These are phyloP conservation scores for Pluteus cervinus DNA, from an alignment of 768 basidiomycete species.

Conservation along the genomic window DNA sequence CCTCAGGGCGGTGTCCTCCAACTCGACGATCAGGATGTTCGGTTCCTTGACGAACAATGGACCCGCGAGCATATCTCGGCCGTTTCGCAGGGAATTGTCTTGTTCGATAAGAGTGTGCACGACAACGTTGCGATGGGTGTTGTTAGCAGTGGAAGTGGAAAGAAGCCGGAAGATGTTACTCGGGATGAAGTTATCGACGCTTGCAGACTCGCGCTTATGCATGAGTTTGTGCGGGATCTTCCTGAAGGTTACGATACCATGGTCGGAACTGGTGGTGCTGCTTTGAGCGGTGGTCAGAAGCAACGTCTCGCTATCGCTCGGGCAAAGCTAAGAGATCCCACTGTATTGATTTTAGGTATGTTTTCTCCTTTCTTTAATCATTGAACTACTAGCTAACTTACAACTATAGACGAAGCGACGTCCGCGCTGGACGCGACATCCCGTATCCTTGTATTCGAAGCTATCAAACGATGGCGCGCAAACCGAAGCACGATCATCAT, in stretches of 20 bases:
- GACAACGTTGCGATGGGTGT: constrained; percentile 81
- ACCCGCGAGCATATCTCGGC: constrained; percentile 64
- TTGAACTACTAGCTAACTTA: constrained; percentile 32
- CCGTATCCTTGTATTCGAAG: constrained; percentile 77
- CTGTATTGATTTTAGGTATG: constrained; percentile 86
- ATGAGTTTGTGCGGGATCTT: constrained; percentile 81
- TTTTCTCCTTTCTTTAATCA: constrained; percentile 9
- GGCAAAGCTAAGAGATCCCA: constrained; percentile 79
- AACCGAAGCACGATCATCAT: constrained; percentile 90
- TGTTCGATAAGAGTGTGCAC: constrained; percentile 75
- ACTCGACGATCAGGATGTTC: constrained; percentile 79
- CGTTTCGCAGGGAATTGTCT: constrained; percentile 71
- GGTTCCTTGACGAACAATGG: constrained; percentile 68
- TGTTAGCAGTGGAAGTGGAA: constrained; percentile 32
- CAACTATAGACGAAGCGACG: constrained; percentile 65
- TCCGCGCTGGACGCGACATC: constrained; percentile 84
- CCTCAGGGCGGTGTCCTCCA: constrained; percentile 59
- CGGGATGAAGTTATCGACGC: constrained; percentile 73
- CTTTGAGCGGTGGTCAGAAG: constrained; percentile 85
- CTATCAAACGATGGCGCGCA: constrained; percentile 57
- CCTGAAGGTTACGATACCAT: constrained; percentile 85
- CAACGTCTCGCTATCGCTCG: constrained; percentile 89
- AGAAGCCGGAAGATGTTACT: constrained; percentile 53
- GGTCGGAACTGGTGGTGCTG: constrained; percentile 69
- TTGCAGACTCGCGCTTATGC: constrained; percentile 78